Evolutionary conservation across 345 rosid genomes (phyloP), one percentile per base, ranked within the genome.

Genomic region (Salix exigua): DNA sequence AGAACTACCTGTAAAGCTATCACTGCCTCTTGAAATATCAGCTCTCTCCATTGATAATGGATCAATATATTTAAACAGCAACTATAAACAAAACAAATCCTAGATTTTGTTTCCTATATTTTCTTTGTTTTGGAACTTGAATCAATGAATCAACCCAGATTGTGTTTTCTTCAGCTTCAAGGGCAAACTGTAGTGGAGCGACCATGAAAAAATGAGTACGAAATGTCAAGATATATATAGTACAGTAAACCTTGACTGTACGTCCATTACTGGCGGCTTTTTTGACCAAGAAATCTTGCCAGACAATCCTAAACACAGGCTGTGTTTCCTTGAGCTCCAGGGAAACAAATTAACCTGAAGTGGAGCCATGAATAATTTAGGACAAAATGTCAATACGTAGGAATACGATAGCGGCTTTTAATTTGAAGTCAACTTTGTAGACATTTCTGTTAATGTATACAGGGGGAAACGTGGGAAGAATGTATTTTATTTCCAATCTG

Each of bases 21-120:
- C 78, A 53, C 86, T 80, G 14, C 86, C 91, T 83, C 68, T 77
- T 63, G 75, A 86, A 6, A 84, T 75, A 30, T 55, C 66, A 53
- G 44, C 19, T 19, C 58, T 18, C 38, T 26, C 73, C 73, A 70
- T 70, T 25, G 73, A 70, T 51, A 33, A 17, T 8, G 37, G 26
- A 46, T 25, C 28, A 58, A 28, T n/a, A 10, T 58, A 9, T 25
- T 58, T 58, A 58, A 55, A 58, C 63, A 9, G 0, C 63, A 58
- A 0, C 16, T 23, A 58, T 10, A 58, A 23, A 4, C 28, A 10
- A 55, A n/a, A 4, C 63, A 58, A 58, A 58, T 11, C 63, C 63
- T 12, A 58, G 63, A 58, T n/a, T 58, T 23, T 23, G 13, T 23
- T 23, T 58, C 60, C 60, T 53, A 3, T 58, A 0, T 58, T n/a